Base-by-base conservation (phyloP, 441 rosid genomes). In the Gossypium gossypioides region DNA sequence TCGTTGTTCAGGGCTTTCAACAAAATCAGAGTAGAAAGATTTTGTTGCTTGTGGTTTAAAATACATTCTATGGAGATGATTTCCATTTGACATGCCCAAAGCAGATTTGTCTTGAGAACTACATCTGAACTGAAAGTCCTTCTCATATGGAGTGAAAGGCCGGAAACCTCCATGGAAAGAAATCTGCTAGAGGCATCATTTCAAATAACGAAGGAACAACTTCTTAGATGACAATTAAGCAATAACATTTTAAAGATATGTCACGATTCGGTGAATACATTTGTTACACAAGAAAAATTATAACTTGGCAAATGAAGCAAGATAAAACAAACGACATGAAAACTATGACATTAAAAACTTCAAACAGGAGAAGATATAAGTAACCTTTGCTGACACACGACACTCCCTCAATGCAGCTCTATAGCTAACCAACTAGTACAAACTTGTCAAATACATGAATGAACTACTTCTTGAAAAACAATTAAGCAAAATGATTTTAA, bases 1-100 rank as follows among this genome's bases (percentile, higher is more conserved):
- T n/a, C 79, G 50, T 68, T 74, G 76, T 68, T 76, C 80, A 15
- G 77, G 12, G 74, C 77, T 82, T 40, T 76, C 87, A 63, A 80
- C 66, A 24, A 84, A 74, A 72, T 10, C 74, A 4, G 84, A 57
- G 78, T 69, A 78, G 60, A 86, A 78, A 74, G 86, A 79, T 66
- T 84, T 81, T 2, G 79, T 77, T 63, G 93, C 99, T 77, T 83
- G 91, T 42, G 78, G 51, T 56, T 78, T 86, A 66, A 74, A 68
- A 71, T 81, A 78, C 70, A 44, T 34, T 73, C 84, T 86, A 40
- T 67, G 86, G 65, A 69, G 76, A 75, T 77, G 78, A 46, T 58
- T 77, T 79, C 88, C 85, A 50, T 74, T 83, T 64, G 78, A 78
- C 44, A 76, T 74, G 46, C 85, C 83, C 56, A 84, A 73, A 74